These are phyloP conservation scores for Thalassiosira gravida DNA, from an alignment of 352 stramenopile genomes.

Conservation along the genomic window DNA sequence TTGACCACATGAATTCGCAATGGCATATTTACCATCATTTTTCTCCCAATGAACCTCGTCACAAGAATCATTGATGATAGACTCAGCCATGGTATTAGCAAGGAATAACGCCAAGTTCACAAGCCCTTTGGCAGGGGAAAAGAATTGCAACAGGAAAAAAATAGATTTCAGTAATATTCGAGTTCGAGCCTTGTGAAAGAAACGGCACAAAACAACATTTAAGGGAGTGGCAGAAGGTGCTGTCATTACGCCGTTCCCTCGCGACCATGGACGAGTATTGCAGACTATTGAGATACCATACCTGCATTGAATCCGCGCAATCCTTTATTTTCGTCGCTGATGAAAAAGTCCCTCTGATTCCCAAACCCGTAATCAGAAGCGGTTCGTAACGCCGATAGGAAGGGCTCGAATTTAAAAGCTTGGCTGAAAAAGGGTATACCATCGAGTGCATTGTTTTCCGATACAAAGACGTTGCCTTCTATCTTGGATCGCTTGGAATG, in stretches of 20 bases:
- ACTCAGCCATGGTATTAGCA: conserved; percentile 62
- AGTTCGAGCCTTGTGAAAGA: not conserved
- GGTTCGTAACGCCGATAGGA: conserved; percentile 20
- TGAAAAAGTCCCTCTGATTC: conserved; percentile 29
- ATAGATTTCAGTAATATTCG: not conserved
- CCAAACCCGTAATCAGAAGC: conserved; percentile 27
- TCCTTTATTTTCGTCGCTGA: conserved; percentile 15
- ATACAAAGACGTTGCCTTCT: conserved; percentile 42
- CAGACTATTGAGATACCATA: no score
- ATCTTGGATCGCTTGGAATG: conserved; percentile 35
- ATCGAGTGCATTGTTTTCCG: conserved; percentile 22
- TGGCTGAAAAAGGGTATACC: conserved; percentile 34
- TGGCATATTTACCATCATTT: conserved; percentile 29
- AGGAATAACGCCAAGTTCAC: conserved; percentile 44
- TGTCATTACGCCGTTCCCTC: no score
- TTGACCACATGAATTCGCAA: conserved; percentile 48
- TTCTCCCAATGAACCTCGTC: conserved; percentile 25
- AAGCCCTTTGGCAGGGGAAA: conserved; percentile 31
- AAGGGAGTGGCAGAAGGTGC: no score
- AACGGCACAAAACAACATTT: not conserved
- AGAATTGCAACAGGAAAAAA: no score
- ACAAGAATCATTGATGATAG: conserved; percentile 65
- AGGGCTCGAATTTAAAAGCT: conserved; percentile 27
- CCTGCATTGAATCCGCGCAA: conserved; percentile 42
- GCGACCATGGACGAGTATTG: no score